A percentile compares a stretch with the other conserved stretches of the same genome.
Evolutionary conservation across 208 protist species (phyloP).

Genomic region (Tetramitus jugosus): DNA sequence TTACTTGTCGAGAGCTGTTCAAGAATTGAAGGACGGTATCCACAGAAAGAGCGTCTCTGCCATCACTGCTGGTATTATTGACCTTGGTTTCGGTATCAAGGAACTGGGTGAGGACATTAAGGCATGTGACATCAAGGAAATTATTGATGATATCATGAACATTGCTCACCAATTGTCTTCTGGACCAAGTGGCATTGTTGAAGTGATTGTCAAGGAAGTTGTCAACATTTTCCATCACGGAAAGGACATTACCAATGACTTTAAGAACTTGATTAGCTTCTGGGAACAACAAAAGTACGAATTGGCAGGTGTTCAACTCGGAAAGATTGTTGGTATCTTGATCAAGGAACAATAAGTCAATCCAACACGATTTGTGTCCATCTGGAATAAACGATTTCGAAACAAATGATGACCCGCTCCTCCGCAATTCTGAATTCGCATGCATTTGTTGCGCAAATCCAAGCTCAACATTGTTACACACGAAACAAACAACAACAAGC

Average conservation of each 20-base stretch:
- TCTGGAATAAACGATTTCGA: slow-evolving; percentile 21
- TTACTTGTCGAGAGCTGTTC: background rate
- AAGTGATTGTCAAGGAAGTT: slow-evolving; percentile 23
- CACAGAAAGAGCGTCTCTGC: no score
- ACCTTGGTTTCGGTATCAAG: background rate
- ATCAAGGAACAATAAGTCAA: no score
- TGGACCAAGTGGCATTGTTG: slow-evolving; percentile 14
- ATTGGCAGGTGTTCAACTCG: slow-evolving; percentile 16
- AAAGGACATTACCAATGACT: slow-evolving; percentile 13
- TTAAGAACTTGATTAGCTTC: slow-evolving; percentile 22
- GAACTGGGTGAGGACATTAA: background rate
- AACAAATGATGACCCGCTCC: no score
- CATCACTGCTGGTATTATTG: background rate
- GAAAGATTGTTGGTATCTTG: slow-evolving; percentile 29
- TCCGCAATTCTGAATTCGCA: no score
- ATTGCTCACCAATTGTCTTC: background rate
- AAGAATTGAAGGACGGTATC: background rate
- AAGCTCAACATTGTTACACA: no score
- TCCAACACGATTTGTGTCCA: slow-evolving; percentile 29
- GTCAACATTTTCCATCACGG: slow-evolving; percentile 32
- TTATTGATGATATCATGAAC: slow-evolving; percentile 19
- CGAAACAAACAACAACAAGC: no score
- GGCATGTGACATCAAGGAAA: slow-evolving; percentile 22
- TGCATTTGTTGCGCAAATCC: no score
- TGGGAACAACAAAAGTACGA: slow-evolving; percentile 7